Evolutionary conservation across 2,329 filamentous ascomycete species (phyloP).

Genomic region (Paracamarosporium sp.): DNA sequence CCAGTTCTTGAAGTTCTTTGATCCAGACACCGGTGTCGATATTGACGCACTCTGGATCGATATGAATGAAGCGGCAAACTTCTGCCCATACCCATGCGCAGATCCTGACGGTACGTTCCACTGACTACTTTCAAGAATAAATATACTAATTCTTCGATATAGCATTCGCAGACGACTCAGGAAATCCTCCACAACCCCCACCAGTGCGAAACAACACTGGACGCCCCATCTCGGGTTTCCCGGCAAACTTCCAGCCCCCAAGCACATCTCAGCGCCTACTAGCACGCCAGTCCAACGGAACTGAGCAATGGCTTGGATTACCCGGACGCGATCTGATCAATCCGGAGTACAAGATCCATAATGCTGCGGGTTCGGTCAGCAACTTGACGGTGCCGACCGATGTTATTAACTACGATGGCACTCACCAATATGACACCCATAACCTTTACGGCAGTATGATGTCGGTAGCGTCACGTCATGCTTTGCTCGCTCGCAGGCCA

Average conservation of each 20-base stretch:
- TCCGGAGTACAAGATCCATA: constrained; percentile 70
- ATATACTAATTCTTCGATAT: neutral
- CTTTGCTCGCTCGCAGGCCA: constrained; percentile 71
- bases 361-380: constrained; percentile 52
- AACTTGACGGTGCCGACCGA: constrained; percentile 67
- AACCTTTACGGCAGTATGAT: constrained; percentile 80
- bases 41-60: constrained; percentile 74
- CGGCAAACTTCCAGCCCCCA: constrained; percentile 68
- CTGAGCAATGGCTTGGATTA: constrained; percentile 59
- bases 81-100: constrained; percentile 55
- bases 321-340: constrained; percentile 69
- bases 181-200: constrained; percentile 68
- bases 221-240: constrained; percentile 72
- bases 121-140: neutral
- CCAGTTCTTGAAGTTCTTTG: constrained; percentile 73
- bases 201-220: constrained; percentile 67
- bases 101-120: constrained; percentile 39
- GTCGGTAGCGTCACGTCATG: constrained; percentile 69
- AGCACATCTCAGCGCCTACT: constrained; percentile 20
- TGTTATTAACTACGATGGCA: constrained; percentile 70
- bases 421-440: constrained; percentile 75
- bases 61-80: constrained; percentile 47
- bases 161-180: constrained; percentile 47
- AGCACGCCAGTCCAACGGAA: constrained; percentile 36
- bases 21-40: constrained; percentile 68